Evolutionary conservation across 768 basidiomycete species (phyloP).

Genomic region (Naganishia antarctica): DNA sequence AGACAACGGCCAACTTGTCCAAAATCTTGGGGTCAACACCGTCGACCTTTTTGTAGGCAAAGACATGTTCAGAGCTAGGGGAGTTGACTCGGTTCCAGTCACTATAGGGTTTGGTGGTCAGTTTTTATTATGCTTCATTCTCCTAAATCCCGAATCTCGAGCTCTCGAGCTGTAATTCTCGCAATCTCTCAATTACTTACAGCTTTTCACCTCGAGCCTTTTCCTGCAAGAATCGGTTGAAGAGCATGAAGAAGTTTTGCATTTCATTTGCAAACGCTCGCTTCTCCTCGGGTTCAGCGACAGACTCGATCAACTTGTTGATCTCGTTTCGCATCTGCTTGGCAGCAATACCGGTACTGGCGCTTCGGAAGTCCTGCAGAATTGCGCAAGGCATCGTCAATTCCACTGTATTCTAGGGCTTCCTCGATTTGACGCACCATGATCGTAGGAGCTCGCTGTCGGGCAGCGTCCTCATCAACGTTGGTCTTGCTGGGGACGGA

Average conservation of each 20-base stretch:
- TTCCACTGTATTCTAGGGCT: background rate
- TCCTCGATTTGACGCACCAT: slow-evolving; percentile 1
- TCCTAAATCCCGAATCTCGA: too few relatives aligned
- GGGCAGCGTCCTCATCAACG: slow-evolving; percentile 3
- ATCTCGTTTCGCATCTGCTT: slow-evolving; percentile 98
- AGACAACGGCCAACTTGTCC: slow-evolving; percentile 90
- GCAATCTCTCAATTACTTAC: slow-evolving; percentile 55
- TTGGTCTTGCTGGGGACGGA: slow-evolving; percentile 10
- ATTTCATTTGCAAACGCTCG: slow-evolving; percentile 91
- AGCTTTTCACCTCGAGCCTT: slow-evolving; percentile 80
- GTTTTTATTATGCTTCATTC: too few relatives aligned
- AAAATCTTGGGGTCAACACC: slow-evolving; percentile 63
- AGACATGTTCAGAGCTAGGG: slow-evolving; percentile 76
- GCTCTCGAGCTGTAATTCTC: too few relatives aligned
- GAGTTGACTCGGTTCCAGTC: slow-evolving; percentile 87
- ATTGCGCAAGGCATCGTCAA: background rate
- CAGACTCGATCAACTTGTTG: slow-evolving; percentile 73
- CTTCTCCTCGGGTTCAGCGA: slow-evolving; percentile 69
- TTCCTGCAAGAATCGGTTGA: slow-evolving; percentile 87
- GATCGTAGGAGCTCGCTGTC: slow-evolving; percentile 21
- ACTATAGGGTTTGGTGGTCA: too few relatives aligned
- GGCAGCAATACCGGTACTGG: slow-evolving; percentile 48
- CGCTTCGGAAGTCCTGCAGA: slow-evolving; percentile 18
- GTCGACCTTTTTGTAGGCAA: slow-evolving; percentile 71
- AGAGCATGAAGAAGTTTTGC: slow-evolving; percentile 92